Evolutionary conservation across 1,284 basidiomycete species (phyloP).

Genomic region (Uromyces viciae-fabae): DNA sequence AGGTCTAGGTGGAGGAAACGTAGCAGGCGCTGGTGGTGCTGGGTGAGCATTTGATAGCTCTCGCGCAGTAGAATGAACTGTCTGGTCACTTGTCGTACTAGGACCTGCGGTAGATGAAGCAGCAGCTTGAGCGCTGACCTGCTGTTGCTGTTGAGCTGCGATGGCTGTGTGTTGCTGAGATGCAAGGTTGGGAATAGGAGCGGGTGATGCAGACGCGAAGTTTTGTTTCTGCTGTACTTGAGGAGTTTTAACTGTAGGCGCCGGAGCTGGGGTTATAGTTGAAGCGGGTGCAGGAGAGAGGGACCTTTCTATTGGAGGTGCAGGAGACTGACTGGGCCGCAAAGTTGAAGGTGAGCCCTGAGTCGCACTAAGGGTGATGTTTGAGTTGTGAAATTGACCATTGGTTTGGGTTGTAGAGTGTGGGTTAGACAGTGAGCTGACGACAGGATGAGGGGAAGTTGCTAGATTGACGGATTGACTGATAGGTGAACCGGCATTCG

Average conservation of each 20-base stretch:
- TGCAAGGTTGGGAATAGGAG: constrained; percentile 10
- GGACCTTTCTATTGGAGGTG: background rate
- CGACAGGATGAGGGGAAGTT: constrained; percentile 21
- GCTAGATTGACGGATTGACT: constrained; percentile 22
- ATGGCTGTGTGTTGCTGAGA: constrained; percentile 35
- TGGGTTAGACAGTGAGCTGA: background rate
- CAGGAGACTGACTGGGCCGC: background rate
- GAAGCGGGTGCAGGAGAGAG: constrained; percentile 18
- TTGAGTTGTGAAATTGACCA: background rate
- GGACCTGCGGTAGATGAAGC: background rate
- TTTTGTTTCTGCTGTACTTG: background rate
- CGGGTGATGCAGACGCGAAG: background rate
- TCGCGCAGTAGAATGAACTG: background rate
- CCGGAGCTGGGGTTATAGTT: background rate
- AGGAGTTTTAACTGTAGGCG: background rate
- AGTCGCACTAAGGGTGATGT: background rate
- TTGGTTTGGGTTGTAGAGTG: constrained; percentile 14
- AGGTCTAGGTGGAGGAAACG: constrained; percentile 35
- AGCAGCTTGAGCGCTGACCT: constrained; percentile 10
- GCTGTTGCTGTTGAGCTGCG: constrained; percentile 33
- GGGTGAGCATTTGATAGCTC: constrained; percentile 7
- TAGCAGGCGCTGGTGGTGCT: constrained; percentile 19
- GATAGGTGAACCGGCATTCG: constrained; percentile 24
- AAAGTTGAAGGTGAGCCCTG: constrained; percentile 27
- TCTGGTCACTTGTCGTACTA: background rate